Percentiles rank a stretch among this genome's conserved stretches.
phyloP scores from a whole-genome alignment of 106 monocot species.

The Triglochin maritima region DNA sequence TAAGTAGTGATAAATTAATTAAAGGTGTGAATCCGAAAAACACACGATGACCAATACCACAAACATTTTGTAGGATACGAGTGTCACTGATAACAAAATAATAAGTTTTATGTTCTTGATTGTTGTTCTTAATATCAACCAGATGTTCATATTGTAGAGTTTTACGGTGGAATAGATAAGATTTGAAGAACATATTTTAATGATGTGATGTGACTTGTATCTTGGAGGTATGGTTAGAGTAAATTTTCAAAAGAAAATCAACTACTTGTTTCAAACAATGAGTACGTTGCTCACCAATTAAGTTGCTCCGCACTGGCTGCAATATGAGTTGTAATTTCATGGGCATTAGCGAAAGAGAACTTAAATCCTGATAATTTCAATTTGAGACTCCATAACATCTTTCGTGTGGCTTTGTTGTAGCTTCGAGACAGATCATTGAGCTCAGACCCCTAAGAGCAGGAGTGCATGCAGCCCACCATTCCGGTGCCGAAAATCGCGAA shows the following conservation, averaged over 20 bases:
- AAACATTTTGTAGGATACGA: too few relatives aligned
- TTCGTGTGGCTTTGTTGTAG: neutral
- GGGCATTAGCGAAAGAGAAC: neutral
- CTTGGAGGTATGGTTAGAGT: too few relatives aligned
- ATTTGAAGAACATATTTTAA: neutral
- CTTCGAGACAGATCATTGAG: neutral
- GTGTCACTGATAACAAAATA: too few relatives aligned
- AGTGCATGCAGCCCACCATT: constrained; percentile 10
- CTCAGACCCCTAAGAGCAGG: constrained; percentile 1
- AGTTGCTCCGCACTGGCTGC: neutral
- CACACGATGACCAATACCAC: too few relatives aligned
- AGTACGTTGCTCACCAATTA: constrained; percentile 9
- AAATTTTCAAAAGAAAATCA: neutral
- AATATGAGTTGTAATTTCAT: neutral
- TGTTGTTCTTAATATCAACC: too few relatives aligned
- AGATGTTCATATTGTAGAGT: too few relatives aligned
- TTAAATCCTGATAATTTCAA: neutral
- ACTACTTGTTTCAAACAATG: too few relatives aligned
- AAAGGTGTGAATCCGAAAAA: too few relatives aligned
- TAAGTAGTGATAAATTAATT: too few relatives aligned
- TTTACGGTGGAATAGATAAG: neutral
- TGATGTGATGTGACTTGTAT: neutral
- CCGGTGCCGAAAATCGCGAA: constrained; percentile 11
- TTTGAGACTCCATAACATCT: neutral
- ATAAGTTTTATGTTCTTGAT: too few relatives aligned